Percentiles rank a stretch among this genome's conserved stretches.
These are phyloP conservation scores for Priceomyces haplophilus DNA, from an alignment of 805 yeast species.

Conservation along the genomic window DNA sequence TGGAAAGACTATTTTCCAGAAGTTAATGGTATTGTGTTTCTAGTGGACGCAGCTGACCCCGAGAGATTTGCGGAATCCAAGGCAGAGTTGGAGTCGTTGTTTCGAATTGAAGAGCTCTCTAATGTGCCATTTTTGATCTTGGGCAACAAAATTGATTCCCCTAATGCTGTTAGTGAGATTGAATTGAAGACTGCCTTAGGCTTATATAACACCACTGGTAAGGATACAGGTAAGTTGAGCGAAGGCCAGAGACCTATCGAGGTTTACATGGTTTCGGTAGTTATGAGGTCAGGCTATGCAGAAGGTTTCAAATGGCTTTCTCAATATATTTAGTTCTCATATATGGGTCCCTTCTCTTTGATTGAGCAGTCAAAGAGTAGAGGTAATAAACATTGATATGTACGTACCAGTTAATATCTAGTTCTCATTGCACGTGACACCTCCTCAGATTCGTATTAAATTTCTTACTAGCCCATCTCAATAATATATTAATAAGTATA, in stretches of 20 bases:
- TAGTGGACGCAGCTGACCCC: slow-evolving; percentile 96
- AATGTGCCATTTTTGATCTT: slow-evolving; percentile 88
- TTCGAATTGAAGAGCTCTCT: slow-evolving; percentile 86
- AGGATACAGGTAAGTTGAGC: slow-evolving; percentile 60
- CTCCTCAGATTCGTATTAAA: no score
- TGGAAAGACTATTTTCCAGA: slow-evolving; percentile 99
- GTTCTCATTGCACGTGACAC: not conserved
- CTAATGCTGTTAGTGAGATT: slow-evolving; percentile 91
- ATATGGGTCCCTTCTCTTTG: not conserved
- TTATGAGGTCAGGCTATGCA: slow-evolving; percentile 97
- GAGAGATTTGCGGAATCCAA: slow-evolving; percentile 93
- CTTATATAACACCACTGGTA: slow-evolving; percentile 82
- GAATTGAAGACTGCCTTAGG: slow-evolving; percentile 90
- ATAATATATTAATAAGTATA: no score
- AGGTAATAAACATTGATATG: slow-evolving; percentile 1
- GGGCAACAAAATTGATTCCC: slow-evolving; percentile 95
- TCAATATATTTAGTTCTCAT: slow-evolving; percentile 67
- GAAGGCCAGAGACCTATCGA: slow-evolving; percentile 87
- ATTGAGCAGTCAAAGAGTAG: not conserved
- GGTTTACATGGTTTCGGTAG: slow-evolving; percentile 95
- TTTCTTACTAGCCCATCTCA: no score
- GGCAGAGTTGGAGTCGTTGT: slow-evolving; percentile 89
- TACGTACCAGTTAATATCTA: not conserved
- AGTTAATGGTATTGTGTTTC: slow-evolving; percentile 93
- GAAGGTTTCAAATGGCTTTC: slow-evolving; percentile 99